Evolutionary conservation across 2,329 filamentous ascomycete species (phyloP).

Genomic region (Emericellopsis cladophorae): DNA sequence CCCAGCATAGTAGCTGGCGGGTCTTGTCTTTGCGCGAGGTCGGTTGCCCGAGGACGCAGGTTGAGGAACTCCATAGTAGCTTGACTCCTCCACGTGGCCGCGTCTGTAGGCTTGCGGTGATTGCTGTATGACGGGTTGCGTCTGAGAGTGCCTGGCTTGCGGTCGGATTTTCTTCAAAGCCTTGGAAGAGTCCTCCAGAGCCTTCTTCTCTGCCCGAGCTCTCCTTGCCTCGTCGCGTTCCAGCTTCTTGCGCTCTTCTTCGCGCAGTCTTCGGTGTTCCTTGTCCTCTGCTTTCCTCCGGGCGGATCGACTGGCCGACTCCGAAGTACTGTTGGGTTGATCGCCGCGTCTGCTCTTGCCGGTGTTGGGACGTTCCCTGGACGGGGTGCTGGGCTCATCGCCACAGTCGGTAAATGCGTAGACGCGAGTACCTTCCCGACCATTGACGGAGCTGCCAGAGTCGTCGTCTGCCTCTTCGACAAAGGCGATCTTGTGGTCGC

Average conservation of each 20-base stretch:
- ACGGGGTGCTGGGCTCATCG: constrained; percentile 16
- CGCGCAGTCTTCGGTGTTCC: constrained; percentile 14
- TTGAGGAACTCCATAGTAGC: constrained; percentile 21
- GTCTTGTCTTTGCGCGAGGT: constrained; percentile 19
- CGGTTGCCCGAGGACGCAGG: constrained; percentile 14
- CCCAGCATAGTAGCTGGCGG: constrained; percentile 22
- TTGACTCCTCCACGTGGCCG: constrained; percentile 18
- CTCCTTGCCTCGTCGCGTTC: constrained; percentile 11
- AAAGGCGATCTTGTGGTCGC: constrained; percentile 26
- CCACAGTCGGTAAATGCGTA: constrained; percentile 31
- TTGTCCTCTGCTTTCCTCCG: constrained; percentile 14
- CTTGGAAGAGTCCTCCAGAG: neutral
- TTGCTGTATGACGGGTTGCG: constrained; percentile 19
- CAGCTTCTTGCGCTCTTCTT: constrained; percentile 10
- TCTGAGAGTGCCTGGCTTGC: constrained; percentile 16
- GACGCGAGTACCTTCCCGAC: constrained; percentile 22
- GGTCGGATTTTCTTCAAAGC: neutral
- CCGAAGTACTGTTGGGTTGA: constrained; percentile 27
- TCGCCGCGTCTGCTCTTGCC: constrained; percentile 28
- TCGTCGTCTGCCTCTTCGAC: constrained; percentile 42
- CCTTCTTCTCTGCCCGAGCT: constrained; percentile 9
- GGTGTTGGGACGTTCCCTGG: constrained; percentile 38
- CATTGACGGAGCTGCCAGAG: constrained; percentile 26
- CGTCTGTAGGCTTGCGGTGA: constrained; percentile 9
- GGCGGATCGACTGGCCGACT: constrained; percentile 26